Base-by-base conservation (phyloP, 2,329 filamentous ascomycete species). In the Immersiporthe knoxdaviesiana region DNA sequence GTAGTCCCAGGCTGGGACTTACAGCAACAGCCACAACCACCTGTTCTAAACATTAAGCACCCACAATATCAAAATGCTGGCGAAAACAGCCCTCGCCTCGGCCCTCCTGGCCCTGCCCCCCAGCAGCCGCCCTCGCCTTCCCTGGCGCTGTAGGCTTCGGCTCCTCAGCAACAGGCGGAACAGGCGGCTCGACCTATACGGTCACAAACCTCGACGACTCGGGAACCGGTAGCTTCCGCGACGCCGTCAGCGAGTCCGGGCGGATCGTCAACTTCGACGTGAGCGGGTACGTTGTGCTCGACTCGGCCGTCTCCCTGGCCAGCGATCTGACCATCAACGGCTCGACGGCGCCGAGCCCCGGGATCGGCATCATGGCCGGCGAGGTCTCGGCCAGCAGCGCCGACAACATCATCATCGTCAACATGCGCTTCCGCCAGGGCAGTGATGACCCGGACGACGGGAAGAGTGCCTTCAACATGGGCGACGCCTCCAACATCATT, bases 121-220 rank as follows among this genome's bases (percentile, higher is more conserved):
- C 59, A 1, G 44, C 44, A 5, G 35, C 64, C 35, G 69, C 59
- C 21, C 56, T 71, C 16, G 82, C 83, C 47, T 84, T 84, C 70
- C 79, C 82, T 1, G 82, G 83, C 32, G 83, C 82, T 5, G 80
- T 83, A 71, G 82, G 82, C 10, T 84, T 84, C 69, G 83, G 83
- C 14, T 78, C 79, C 41, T 77, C 81, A 60, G 82, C 83, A 14
- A 80, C 80, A 4, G 82, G 83, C 30, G 82, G 83, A 10, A 79
- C 79, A 39, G 76, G 77, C 50, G 82, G 82, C 37, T 79, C 78
- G 4, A 78, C 80, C 3, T 83, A 83, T 70, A 74, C 81, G 16
- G 82, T 84, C 11, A 81, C 79, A 21, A 84, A 81, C 68, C 77
- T 84, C 11, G 76, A 81, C 56, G 82, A 84, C 70, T 78, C 77